Percentiles rank a stretch among this genome's conserved stretches.
phyloP scores from a whole-genome alignment of 2,329 filamentous ascomycete genomes.

The Alternaria gansuensis region DNA sequence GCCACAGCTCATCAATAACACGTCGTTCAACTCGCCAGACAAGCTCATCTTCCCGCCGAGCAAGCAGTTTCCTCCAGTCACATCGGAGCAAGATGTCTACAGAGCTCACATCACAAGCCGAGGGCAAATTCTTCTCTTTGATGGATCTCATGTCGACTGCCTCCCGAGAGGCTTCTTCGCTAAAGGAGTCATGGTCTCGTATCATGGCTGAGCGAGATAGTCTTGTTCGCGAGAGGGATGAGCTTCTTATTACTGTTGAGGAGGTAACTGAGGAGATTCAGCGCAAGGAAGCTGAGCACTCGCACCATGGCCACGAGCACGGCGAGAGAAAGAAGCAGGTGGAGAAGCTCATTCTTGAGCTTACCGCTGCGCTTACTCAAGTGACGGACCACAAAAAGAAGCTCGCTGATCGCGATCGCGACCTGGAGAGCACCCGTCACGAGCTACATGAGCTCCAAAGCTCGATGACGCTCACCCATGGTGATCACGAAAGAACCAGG shows the following conservation, averaged over 20 bases:
- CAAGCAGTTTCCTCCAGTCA: slow-evolving; percentile 36
- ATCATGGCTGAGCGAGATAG: slow-evolving; percentile 41
- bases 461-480: slow-evolving; percentile 16
- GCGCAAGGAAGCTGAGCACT: slow-evolving; percentile 35
- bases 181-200: slow-evolving; percentile 39
- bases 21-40: slow-evolving; percentile 31
- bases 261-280: slow-evolving; percentile 38
- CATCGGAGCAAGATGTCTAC: slow-evolving; percentile 39
- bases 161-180: slow-evolving; percentile 35
- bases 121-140: slow-evolving; percentile 41
- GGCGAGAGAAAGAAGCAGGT: slow-evolving; percentile 35
- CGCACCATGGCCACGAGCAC: slow-evolving; percentile 34
- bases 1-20: slow-evolving; percentile 21
- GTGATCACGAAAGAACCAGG: slow-evolving; percentile 31
- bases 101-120: slow-evolving; percentile 37
- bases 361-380: slow-evolving; percentile 30
- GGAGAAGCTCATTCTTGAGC: slow-evolving; percentile 35
- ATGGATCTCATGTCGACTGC: slow-evolving; percentile 42
- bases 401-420: slow-evolving; percentile 32
- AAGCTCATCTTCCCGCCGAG: slow-evolving; percentile 31
- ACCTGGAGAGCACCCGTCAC: slow-evolving; percentile 28
- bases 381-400: slow-evolving; percentile 39
- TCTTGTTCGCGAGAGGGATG: slow-evolving; percentile 32
- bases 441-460: slow-evolving; percentile 31
- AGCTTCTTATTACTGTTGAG: slow-evolving; percentile 32